These are phyloP conservation scores for Sporisorium sorghi DNA, from an alignment of 1,284 basidiomycete genomes.

Conservation along the genomic window DNA sequence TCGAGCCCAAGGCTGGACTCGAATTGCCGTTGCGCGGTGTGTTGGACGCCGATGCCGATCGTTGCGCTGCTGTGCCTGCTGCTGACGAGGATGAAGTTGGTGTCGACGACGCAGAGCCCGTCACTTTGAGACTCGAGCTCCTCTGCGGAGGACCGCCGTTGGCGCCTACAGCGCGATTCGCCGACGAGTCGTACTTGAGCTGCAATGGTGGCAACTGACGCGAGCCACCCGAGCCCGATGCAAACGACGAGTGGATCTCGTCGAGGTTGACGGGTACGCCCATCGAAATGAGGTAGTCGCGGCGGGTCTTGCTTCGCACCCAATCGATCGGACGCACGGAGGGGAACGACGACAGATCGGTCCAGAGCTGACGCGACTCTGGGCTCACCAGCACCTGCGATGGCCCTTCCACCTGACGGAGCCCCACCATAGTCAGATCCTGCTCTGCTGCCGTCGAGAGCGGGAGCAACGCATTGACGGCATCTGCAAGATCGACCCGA, in stretches of 20 bases:
- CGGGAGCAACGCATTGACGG: slow-evolving; percentile 29
- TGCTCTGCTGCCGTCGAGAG: slow-evolving; percentile 33
- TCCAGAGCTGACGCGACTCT: slow-evolving; percentile 39
- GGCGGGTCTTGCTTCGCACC: slow-evolving; percentile 61
- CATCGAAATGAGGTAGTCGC: slow-evolving; percentile 63
- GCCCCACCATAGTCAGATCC: slow-evolving; percentile 22
- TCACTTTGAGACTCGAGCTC: slow-evolving; percentile 32
- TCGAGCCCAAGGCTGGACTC: slow-evolving; percentile 41
- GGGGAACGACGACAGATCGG: slow-evolving; percentile 37
- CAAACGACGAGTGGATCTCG: slow-evolving; percentile 55
- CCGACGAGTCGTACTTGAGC: slow-evolving; percentile 49
- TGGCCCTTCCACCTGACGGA: slow-evolving; percentile 57
- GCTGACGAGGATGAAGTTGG: neutral
- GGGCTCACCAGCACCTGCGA: slow-evolving; percentile 56
- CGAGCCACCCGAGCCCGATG: slow-evolving; percentile 23
- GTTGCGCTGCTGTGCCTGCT: slow-evolving; percentile 17
- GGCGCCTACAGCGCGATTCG: slow-evolving; percentile 8
- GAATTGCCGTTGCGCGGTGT: slow-evolving; percentile 44
- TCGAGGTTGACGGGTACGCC: slow-evolving; percentile 67
- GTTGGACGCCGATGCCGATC: slow-evolving; percentile 39
- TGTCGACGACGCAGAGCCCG: slow-evolving; percentile 6
- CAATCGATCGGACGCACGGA: slow-evolving; percentile 59
- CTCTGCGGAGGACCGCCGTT: slow-evolving; percentile 14
- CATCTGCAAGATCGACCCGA: slow-evolving; percentile 21
- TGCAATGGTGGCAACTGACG: slow-evolving; percentile 55